Conservation (phyloP, 331 rosid species). For the Rosa hybrid region DNA sequence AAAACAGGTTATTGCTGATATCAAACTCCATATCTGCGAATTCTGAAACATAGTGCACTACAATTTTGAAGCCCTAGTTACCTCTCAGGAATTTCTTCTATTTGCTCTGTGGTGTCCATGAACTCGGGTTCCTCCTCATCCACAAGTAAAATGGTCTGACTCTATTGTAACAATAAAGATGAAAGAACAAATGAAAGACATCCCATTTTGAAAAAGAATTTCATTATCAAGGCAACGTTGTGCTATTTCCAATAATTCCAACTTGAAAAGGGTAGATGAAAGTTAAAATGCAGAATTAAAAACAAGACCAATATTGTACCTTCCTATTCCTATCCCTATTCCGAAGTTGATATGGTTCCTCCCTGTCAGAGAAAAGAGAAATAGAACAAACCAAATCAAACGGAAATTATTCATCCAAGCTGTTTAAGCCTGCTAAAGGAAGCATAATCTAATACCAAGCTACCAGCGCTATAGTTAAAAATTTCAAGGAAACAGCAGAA, state of each 20-base stretch:
- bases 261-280: background rate
- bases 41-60: constrained; percentile 13
- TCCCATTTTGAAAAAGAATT: background rate
- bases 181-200: background rate
- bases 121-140: constrained; percentile 58
- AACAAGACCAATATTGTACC: constrained; percentile 34
- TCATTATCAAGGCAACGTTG: constrained; percentile 2
- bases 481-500: background rate
- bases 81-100: constrained; percentile 50
- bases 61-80: constrained; percentile 28
- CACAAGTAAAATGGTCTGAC: constrained; percentile 62
- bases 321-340: constrained; percentile 38
- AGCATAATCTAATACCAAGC: background rate
- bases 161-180: constrained; percentile 43
- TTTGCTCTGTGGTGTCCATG: constrained; percentile 44
- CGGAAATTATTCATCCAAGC: constrained; percentile 15
- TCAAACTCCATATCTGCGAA: constrained; percentile 20
- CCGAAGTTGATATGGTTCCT: constrained; percentile 33
- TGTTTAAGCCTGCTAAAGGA: constrained; percentile 14
- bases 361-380: constrained; percentile 35
- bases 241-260: background rate
- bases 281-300: constrained; percentile 7
- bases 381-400: constrained; percentile 16
- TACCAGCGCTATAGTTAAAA: constrained; percentile 1
- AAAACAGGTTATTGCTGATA: constrained; percentile 28